These are phyloP conservation scores for Salix udensis DNA, from an alignment of 345 rosid species.

Conservation along the genomic window DNA sequence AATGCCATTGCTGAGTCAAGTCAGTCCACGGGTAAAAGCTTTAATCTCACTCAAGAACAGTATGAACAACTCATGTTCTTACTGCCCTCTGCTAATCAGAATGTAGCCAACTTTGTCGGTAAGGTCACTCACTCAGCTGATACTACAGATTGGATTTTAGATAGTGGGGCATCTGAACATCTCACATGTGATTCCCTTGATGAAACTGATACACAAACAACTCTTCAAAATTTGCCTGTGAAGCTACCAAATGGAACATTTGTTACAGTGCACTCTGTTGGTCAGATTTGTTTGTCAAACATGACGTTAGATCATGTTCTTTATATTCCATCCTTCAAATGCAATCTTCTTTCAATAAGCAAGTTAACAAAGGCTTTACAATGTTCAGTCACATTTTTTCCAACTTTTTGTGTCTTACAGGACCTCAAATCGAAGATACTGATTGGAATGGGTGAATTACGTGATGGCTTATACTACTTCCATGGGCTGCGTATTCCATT, in stretches of 20 bases:
- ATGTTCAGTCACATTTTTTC: neutral
- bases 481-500: too few species aligned
- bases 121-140: neutral
- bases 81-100: neutral
- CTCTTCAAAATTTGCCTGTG: neutral
- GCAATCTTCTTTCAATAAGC: neutral
- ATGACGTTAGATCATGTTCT: neutral
- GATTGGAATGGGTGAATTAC: slow-evolving; percentile 7
- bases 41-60: neutral
- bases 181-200: neutral
- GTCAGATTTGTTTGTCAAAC: neutral
- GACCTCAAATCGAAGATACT: neutral
- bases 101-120: neutral
- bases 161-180: neutral
- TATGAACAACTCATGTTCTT: neutral
- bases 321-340: neutral
- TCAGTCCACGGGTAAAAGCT: neutral
- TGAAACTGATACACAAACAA: too few species aligned
- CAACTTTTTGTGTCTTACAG: neutral
- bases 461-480: slow-evolving; percentile 8
- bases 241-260: neutral
- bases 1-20: neutral
- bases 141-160: neutral
- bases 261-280: neutral
- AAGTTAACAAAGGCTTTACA: neutral